These are phyloP conservation scores for Fusarium sp. DNA, from an alignment of 2,329 filamentous ascomycete species.

Conservation along the genomic window DNA sequence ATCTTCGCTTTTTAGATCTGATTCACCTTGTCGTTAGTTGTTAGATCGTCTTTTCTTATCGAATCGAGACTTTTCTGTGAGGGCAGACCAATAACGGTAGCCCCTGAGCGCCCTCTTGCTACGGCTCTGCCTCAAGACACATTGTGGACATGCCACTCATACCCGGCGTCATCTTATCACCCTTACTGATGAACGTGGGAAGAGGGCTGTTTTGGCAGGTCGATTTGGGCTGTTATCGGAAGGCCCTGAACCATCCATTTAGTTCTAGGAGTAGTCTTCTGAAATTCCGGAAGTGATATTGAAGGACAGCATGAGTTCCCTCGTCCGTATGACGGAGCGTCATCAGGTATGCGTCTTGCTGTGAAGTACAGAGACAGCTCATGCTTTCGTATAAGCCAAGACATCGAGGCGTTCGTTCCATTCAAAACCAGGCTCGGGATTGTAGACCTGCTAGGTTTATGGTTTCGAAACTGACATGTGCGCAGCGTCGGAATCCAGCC, in stretches of 20 bases:
- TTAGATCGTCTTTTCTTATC: not conserved
- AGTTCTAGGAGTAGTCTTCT: not conserved
- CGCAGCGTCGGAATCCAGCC: not conserved
- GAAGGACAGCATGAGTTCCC: not conserved
- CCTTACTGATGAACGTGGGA: not conserved
- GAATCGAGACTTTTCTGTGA: not conserved
- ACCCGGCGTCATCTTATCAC: not conserved
- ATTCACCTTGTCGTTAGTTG: not conserved
- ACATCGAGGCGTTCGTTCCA: not conserved
- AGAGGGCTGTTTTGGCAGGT: not conserved
- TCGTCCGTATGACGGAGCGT: not conserved
- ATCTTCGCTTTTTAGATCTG: not conserved
- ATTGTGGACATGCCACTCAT: not conserved
- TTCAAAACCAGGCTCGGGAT: not conserved
- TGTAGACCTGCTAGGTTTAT: slow-evolving; percentile 2
- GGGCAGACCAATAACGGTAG: not conserved
- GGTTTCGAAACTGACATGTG: slow-evolving; percentile 4
- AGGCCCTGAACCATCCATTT: not conserved
- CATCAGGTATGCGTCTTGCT: not conserved
- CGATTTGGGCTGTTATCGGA: not conserved
- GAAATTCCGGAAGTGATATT: not conserved
- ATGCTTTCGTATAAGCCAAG: slow-evolving; percentile 1
- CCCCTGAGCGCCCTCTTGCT: not conserved
- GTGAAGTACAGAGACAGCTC: not conserved
- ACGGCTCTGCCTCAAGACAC: slow-evolving; percentile 2